Percentiles rank a stretch among this genome's conserved stretches.
Conservation (phyloP, 176 grass and related monocot species). For the Hordeum vulgare region DNA sequence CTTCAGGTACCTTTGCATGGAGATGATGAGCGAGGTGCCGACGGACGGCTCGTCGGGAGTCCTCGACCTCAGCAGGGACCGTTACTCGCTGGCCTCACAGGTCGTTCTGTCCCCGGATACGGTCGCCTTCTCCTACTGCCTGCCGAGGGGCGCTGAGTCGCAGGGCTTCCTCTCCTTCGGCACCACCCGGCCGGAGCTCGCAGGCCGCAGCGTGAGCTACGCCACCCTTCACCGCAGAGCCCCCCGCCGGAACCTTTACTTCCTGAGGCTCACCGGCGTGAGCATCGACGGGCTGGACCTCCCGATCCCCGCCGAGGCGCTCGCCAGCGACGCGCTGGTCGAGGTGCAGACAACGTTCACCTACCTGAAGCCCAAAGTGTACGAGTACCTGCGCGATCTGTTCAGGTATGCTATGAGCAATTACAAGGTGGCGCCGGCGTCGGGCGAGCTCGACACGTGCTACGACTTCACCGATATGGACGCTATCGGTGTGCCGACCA, state of each 20-base stretch:
- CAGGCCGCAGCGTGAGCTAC: background rate
- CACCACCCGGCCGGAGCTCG: background rate
- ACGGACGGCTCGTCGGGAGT: background rate
- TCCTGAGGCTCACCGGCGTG: background rate
- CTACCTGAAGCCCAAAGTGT: background rate
- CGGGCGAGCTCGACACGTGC: constrained; percentile 14
- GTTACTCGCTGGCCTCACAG: constrained; percentile 32
- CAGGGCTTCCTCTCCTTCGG: constrained; percentile 14
- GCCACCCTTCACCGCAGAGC: background rate
- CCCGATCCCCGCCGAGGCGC: background rate
- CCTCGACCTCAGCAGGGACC: constrained; percentile 38
- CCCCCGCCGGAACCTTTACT: background rate
- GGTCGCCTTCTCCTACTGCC: constrained; percentile 58
- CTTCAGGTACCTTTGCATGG: constrained; percentile 45
- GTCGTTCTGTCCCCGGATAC: background rate
- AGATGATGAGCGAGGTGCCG: background rate
- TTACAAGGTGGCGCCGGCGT: background rate
- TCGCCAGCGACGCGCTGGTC: background rate
- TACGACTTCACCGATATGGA: constrained; percentile 20
- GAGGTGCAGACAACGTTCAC: background rate
- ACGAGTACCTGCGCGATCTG: background rate
- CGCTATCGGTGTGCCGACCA: background rate
- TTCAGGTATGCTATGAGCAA: background rate
- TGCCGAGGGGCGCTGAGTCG: constrained; percentile 25
- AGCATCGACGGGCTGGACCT: background rate